These are phyloP conservation scores for Solanum chmielewskii DNA, from an alignment of 257 asterid species.

Conservation along the genomic window DNA sequence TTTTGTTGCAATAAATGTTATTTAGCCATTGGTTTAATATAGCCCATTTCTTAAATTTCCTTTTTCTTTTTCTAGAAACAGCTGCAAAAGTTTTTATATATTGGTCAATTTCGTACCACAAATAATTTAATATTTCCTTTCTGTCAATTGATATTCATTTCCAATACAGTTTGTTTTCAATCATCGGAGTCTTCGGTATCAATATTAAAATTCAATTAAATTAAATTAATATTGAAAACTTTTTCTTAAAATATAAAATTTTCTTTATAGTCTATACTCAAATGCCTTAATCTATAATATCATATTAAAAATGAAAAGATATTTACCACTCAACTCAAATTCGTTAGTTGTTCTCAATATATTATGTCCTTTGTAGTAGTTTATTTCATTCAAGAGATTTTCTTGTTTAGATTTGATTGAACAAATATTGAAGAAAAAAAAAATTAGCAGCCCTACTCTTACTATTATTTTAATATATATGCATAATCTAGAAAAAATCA, in stretches of 20 bases:
- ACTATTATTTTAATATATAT: neutral
- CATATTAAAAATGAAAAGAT: too few relatives aligned
- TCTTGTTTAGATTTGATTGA: neutral
- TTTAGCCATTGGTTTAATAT: neutral
- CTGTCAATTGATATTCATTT: neutral
- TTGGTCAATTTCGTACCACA: neutral
- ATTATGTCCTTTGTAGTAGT: neutral
- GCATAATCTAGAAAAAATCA: neutral
- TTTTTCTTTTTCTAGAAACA: neutral
- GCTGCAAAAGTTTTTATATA: neutral
- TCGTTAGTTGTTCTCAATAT: neutral
- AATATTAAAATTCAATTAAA: fast-evolving
- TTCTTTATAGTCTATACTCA: too few relatives aligned
- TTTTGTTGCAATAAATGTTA: neutral
- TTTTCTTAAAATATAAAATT: too few relatives aligned
- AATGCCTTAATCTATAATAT: too few relatives aligned
- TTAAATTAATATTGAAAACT: fast-evolving
- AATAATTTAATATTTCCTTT: neutral
- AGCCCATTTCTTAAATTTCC: neutral
- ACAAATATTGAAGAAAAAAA: neutral
- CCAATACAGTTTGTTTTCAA: neutral
- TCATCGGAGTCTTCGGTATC: fast-evolving
- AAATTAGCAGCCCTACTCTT: neutral
- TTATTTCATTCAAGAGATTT: neutral
- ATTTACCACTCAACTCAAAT: fast-evolving